Evolutionary conservation across 75 land plant species (phyloP).

Genomic region (Larix kaempferi): DNA sequence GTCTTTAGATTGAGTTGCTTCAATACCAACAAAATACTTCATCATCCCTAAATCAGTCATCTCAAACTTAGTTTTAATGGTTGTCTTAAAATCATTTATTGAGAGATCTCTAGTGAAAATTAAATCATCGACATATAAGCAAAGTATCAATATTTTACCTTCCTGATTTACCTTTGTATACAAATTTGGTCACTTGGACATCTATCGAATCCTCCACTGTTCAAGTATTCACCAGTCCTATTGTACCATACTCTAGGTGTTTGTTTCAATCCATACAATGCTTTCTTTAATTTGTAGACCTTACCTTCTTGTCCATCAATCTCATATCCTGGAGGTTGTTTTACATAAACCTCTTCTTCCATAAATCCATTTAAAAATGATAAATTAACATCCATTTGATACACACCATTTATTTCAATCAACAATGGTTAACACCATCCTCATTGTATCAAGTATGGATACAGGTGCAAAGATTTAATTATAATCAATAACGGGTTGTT

Average conservation of each 20-base stretch:
- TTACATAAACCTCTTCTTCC: conserved; percentile 13
- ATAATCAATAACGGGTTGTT: conserved; percentile 14
- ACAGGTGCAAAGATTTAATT: conserved; percentile 10
- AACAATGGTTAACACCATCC: conserved; percentile 10
- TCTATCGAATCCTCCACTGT: not conserved
- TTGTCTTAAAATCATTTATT: not conserved
- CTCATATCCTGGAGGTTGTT: conserved; percentile 13
- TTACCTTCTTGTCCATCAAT: not conserved
- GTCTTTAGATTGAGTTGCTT: not conserved
- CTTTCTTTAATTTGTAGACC: conserved; percentile 19
- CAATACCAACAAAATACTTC: conserved; percentile 13
- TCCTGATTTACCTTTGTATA: not conserved
- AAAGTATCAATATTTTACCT: conserved; percentile 1
- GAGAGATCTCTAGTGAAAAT: not conserved
- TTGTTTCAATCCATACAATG: conserved; percentile 21
- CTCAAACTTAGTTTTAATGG: conserved; percentile 7
- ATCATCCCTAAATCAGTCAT: conserved; percentile 18
- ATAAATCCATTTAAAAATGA: conserved; percentile 15
- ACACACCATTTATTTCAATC: conserved; percentile 11
- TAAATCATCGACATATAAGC: conserved; percentile 23
- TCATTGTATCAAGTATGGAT: conserved; percentile 9
- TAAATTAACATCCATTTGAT: conserved; percentile 14
- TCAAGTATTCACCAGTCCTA: conserved; percentile 1
- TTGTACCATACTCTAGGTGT: conserved; percentile 22
- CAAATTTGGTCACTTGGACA: conserved; percentile 1